These are phyloP conservation scores for Starmerella asiatica DNA, from an alignment of 805 yeast genomes.

Conservation along the genomic window DNA sequence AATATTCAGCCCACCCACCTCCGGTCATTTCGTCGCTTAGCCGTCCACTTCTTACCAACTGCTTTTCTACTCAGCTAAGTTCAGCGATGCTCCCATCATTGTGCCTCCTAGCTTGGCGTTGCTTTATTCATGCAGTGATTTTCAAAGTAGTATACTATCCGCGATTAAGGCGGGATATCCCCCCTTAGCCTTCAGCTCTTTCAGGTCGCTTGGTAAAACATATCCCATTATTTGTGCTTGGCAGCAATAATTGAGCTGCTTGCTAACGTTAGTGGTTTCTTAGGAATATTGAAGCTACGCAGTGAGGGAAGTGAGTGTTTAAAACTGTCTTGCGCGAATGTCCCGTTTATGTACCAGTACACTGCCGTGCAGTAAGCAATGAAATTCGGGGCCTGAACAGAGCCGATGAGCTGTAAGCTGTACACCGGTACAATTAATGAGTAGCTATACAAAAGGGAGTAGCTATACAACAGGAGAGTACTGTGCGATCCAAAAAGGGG, in stretches of 20 bases:
- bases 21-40: no score
- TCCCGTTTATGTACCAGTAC: conserved; percentile 7
- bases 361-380: conserved; percentile 18
- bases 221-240: conserved; percentile 2
- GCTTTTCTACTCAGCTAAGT: no score
- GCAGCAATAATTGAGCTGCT: background rate
- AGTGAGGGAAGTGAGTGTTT: background rate
- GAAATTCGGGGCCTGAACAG: conserved; percentile 5
- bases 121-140: background rate
- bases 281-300: no score
- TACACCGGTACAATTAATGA: conserved; percentile 9
- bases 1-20: no score
- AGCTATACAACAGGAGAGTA: conserved; percentile 6
- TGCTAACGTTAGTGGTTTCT: background rate
- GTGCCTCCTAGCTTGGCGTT: conserved; percentile 10
- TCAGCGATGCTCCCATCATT: conserved; percentile 10
- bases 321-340: background rate
- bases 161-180: conserved; percentile 16
- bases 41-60: no score
- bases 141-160: conserved; percentile 1
- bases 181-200: conserved; percentile 1
- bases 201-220: conserved; percentile 7
- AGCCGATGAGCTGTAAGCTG: background rate
- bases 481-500: conserved; percentile 4
- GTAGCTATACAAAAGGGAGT: no score